A percentile compares a stretch with the other conserved stretches of the same genome.
Evolutionary conservation across 208 protist genomes (phyloP).

Genomic region (Wallacemonas sp.): DNA sequence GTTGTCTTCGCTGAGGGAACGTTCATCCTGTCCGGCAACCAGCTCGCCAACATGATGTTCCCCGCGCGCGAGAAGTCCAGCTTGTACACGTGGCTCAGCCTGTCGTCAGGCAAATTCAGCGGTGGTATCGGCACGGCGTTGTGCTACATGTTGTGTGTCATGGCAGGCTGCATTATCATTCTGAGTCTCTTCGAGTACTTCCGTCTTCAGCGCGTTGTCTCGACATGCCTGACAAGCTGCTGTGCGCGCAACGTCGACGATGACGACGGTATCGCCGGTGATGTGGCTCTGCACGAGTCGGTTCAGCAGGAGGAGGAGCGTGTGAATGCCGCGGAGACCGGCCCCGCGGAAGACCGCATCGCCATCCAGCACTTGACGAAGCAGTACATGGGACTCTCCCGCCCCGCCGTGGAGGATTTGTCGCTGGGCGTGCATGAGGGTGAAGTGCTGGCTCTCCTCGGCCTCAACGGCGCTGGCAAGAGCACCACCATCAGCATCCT

Average conservation of each 20-base stretch:
- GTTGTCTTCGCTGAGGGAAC: constrained; percentile 79
- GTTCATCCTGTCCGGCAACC: constrained; percentile 51
- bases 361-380: constrained; percentile 71
- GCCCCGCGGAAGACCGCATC: constrained; percentile 46
- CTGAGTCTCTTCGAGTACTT: constrained; percentile 63
- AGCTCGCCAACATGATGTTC: constrained; percentile 49
- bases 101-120: constrained; percentile 24
- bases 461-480: constrained; percentile 93
- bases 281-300: constrained; percentile 19
- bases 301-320: constrained; percentile 43
- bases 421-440: constrained; percentile 70
- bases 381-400: constrained; percentile 26
- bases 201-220: constrained; percentile 29
- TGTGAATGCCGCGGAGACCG: constrained; percentile 35
- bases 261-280: constrained; percentile 15
- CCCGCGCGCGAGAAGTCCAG: constrained; percentile 23
- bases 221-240: background rate
- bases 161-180: constrained; percentile 40
- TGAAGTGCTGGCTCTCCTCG: constrained; percentile 85
- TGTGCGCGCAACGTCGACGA: constrained; percentile 17
- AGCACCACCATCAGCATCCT: constrained; percentile 87
- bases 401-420: constrained; percentile 58
- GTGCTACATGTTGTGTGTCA: constrained; percentile 75
- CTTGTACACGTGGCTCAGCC: constrained; percentile 39
- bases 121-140: constrained; percentile 71